A percentile compares a stretch with the other conserved stretches of the same genome.
phyloP scores from a whole-genome alignment of 2,329 filamentous ascomycete species.

The Calonectria pseudoreteaudii region DNA sequence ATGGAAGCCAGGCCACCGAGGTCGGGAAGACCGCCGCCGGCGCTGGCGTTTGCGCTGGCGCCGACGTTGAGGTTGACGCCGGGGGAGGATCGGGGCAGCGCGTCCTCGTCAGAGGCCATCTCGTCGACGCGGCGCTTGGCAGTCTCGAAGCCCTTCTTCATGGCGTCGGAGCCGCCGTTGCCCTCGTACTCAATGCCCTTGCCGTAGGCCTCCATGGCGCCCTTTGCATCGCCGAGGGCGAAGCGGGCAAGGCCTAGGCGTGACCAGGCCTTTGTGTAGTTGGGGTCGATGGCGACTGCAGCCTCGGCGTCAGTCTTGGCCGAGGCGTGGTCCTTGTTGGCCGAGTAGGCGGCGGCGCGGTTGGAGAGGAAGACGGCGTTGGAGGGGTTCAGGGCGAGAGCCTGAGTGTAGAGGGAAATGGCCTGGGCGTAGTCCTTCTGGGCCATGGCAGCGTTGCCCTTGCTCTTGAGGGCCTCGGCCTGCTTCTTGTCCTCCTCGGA shows the following conservation, averaged over 20 bases:
- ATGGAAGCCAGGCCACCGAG: conserved; percentile 78
- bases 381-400: conserved; percentile 80
- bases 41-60: conserved; percentile 55
- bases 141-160: conserved; percentile 97
- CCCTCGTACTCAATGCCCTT: conserved; percentile 95
- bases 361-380: conserved; percentile 99
- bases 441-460: conserved; percentile 95
- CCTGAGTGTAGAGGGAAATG: conserved; percentile 89
- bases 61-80: conserved; percentile 65
- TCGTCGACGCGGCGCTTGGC: conserved; percentile 89
- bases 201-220: conserved; percentile 93
- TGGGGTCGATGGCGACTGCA: conserved; percentile 87
- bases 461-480: conserved; percentile 88
- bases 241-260: conserved; percentile 91
- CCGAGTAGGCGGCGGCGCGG: conserved; percentile 93
- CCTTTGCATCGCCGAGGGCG: conserved; percentile 89
- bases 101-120: conserved; percentile 65
- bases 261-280: conserved; percentile 98
- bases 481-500: conserved; percentile 76
- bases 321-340: conserved; percentile 83
- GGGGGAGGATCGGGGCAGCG: conserved; percentile 58
- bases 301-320: conserved; percentile 91
- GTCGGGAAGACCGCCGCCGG: conserved; percentile 74
- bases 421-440: conserved; percentile 88
- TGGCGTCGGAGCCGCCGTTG: conserved; percentile 92